Base-by-base conservation (phyloP, 768 basidiomycete species). In the Leccinellum rugosiceps region DNA sequence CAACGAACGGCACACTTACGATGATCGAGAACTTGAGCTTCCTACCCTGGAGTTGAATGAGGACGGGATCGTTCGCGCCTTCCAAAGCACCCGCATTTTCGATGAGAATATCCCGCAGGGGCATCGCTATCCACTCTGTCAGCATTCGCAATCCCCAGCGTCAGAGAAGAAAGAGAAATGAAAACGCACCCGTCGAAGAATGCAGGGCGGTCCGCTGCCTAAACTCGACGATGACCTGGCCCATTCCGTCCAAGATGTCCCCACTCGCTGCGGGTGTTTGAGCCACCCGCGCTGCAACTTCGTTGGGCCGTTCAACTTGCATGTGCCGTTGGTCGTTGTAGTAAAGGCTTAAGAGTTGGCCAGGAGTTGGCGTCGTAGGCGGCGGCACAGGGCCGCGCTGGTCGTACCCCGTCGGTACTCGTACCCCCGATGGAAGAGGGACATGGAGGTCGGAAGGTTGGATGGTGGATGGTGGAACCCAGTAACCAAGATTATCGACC, bases 101-200 rank as follows among this genome's bases (percentile, higher is more conserved):
- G 4, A 2, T 8, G 23, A 17, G 32, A 3, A 61, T 19, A n/a
- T 31, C n/a, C 6, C 0, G 0, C 3, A 61, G 0, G 15, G 43
- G 11, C 15, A 23, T 1, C 3, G 60, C 60, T 62, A 38, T 30
- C 38, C n/a, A 41, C 38, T n/a, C n/a, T 10, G 9, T 41, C 38
- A 41, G 38, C n/a, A 38, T 38, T 38, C 8, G 17, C 35, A n/a
- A 17, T n/a, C n/a, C n/a, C 32, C 38, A n/a, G n/a, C 8, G 9
- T n/a, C 38, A 41, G 38, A 41, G 25, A 38, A 1, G 8, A 4
- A 41, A n/a, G 2, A 10, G 4, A 38, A 38, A 38, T 9, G 6
- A 38, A 38, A 35, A 52, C 50, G 7, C 43, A 60, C 63, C 63
- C 8, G 10, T 28, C 9, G 55, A 59, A 25, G 46, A 49, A 13